Conservation (phyloP, 192 early-diverging fungal species). For the Backusella circina region DNA sequence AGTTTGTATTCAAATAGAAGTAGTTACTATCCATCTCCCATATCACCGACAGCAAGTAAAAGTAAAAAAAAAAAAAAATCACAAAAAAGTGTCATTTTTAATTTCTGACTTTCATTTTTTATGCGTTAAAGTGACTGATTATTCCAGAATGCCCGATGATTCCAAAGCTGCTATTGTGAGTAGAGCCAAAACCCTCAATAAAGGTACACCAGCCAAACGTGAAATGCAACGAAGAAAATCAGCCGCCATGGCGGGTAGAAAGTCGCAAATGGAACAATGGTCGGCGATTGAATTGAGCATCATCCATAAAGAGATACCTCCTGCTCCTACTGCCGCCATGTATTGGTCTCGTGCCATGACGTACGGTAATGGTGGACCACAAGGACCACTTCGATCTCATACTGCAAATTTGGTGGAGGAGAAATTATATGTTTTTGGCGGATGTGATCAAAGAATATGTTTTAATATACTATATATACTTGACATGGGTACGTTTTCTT, state of each 20-base stretch:
- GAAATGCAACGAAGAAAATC: neutral
- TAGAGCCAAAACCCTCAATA: neutral
- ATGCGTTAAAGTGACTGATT: neutral
- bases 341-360: conserved; percentile 68
- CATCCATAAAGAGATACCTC: conserved; percentile 19
- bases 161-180: neutral
- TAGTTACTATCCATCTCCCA: neutral
- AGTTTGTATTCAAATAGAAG: neutral
- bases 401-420: conserved; percentile 73
- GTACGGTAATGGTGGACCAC: conserved; percentile 53
- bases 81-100: neutral
- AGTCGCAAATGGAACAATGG: neutral
- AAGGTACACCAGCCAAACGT: neutral
- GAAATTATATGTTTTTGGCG: conserved; percentile 81
- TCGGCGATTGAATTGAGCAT: conserved; percentile 15
- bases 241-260: neutral
- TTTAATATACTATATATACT: conserved; percentile 77
- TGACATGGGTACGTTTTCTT: conserved; percentile 55
- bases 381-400: conserved; percentile 69
- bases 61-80: neutral
- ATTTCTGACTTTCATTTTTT: neutral
- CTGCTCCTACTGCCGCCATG: conserved; percentile 79
- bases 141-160: neutral
- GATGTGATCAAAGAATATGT: conserved; percentile 72
- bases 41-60: neutral